phyloP scores from a whole-genome alignment of 1,139 yeast genomes.

The Lodderomyces orthopsilosis region DNA sequence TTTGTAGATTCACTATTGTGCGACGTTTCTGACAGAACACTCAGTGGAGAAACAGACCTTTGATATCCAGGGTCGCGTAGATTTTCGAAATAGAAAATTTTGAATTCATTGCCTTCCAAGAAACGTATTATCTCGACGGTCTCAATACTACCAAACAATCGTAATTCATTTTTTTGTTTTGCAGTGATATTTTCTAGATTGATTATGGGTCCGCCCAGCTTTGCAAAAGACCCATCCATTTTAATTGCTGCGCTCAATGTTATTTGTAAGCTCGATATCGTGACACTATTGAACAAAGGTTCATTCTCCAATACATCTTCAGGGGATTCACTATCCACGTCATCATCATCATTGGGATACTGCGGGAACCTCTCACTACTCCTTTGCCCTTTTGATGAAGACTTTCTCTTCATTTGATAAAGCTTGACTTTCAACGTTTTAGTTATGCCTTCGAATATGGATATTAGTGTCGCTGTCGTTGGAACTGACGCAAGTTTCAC shows the following conservation, averaged over 20 bases:
- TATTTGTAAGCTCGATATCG: constrained; percentile 31
- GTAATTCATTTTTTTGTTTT: constrained; percentile 39
- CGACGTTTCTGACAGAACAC: constrained; percentile 9
- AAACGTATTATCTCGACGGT: constrained; percentile 16
- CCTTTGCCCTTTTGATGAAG: constrained; percentile 9
- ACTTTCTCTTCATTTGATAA: constrained; percentile 25
- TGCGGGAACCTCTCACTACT: constrained; percentile 27
- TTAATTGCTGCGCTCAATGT: constrained; percentile 47
- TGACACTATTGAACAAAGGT: constrained; percentile 32
- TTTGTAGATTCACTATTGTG: constrained; percentile 17
- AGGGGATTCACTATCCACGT: constrained; percentile 13
- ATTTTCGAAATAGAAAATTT: constrained; percentile 21
- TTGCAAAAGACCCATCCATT: constrained; percentile 37
- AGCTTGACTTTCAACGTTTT: constrained; percentile 30
- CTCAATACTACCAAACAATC: constrained; percentile 50
- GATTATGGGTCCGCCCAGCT: constrained; percentile 26
- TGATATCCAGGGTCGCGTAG: constrained; percentile 3
- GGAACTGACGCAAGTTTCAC: constrained; percentile 44
- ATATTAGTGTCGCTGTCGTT: constrained; percentile 31
- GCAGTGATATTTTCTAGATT: constrained; percentile 31
- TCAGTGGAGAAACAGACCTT: constrained; percentile 9
- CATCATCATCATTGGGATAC: constrained; percentile 19
- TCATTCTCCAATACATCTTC: constrained; percentile 12
- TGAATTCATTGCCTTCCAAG: constrained; percentile 16
- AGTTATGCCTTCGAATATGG: constrained; percentile 32